Base-by-base conservation (phyloP, 2,329 filamentous ascomycete genomes). In the Alternaria hordeiaustralica region DNA sequence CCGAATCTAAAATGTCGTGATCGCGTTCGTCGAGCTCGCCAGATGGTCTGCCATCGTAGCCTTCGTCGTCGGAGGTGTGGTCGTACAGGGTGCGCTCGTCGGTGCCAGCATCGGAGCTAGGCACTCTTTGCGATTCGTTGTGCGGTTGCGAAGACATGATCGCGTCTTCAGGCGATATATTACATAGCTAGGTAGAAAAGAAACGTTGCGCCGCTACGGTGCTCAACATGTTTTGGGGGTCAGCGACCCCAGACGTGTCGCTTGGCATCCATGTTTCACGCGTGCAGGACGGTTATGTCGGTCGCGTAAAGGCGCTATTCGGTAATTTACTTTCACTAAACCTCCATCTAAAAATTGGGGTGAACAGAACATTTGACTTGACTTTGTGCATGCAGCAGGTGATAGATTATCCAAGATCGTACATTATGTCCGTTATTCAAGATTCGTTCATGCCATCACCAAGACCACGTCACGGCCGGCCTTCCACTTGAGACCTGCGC, bases 401-500 rank as follows among this genome's bases (percentile, higher is more conserved):
- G 12, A 0, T 33, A 33, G 30, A 33, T 33, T 15, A 4, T 33
- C 30, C 30, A 15, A 33, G 30, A 33, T 33, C 13, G 1, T 33
- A 33, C 13, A 33, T 15, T 33, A 4, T 33, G 2, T 33, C 30
- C 30, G 30, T 33, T 15, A 4, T 8, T 33, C 30, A 33, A 33
- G 1, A 15, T 33, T 33, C 30, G 30, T 33, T 33, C 30, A 33
- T 15, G 30, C 30, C 30, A 88, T 87, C 66, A 82, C 80, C 43
- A 90, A 81, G 9, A 92, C 82, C 0, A 82, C 80, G 41, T 85
- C 73, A 11, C 1, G 89, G 89, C 1, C 85, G 84, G 0, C 85
- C 87, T 78, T 89, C 93, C 93, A 97, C 51, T 81, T 81, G 13
- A 87, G 82, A 0, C 86, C 86, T 9, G 86, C 86, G 7, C 82